phyloP scores from a whole-genome alignment of 768 basidiomycete species.

The Pisolithus marmoratus region DNA sequence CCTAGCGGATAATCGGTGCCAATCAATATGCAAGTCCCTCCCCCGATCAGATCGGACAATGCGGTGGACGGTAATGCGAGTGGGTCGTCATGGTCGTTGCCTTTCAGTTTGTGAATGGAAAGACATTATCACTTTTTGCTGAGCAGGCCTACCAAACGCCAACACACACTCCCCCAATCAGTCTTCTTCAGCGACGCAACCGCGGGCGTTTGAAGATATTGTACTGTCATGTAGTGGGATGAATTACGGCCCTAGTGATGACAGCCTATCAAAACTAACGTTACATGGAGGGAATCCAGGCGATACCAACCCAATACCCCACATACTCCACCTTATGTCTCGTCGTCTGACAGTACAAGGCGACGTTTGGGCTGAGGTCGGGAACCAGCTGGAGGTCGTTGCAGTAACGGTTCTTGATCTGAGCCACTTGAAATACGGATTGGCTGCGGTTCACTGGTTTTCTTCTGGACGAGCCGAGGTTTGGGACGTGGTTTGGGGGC shows the following conservation, averaged over 20 bases:
- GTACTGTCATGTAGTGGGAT: not conserved
- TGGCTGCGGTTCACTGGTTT: constrained; percentile 2
- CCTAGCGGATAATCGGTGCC: not conserved
- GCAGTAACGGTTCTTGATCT: constrained; percentile 4
- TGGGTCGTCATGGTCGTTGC: too few relatives aligned
- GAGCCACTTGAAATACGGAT: constrained; percentile 21
- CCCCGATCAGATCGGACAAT: not conserved
- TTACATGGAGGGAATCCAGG: not conserved
- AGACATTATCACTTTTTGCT: too few relatives aligned
- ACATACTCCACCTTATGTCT: constrained; percentile 15
- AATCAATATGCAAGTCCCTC: not conserved
- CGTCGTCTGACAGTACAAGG: constrained; percentile 34
- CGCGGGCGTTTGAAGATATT: not conserved
- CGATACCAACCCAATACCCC: not conserved
- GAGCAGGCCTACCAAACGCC: not conserved
- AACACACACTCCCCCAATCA: not conserved
- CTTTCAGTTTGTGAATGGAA: too few relatives aligned
- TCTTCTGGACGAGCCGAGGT: constrained; percentile 39
- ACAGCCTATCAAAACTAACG: not conserved
- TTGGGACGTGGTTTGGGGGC: constrained; percentile 23
- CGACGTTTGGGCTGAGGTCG: constrained; percentile 22
- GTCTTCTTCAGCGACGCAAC: not conserved
- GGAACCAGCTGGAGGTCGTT: constrained; percentile 4
- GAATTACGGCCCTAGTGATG: not conserved
- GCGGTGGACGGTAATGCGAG: too few relatives aligned